Percentiles rank a stretch among this genome's conserved stretches.
Conservation (phyloP, 768 basidiomycete genomes). For the Mycena latifolia region DNA sequence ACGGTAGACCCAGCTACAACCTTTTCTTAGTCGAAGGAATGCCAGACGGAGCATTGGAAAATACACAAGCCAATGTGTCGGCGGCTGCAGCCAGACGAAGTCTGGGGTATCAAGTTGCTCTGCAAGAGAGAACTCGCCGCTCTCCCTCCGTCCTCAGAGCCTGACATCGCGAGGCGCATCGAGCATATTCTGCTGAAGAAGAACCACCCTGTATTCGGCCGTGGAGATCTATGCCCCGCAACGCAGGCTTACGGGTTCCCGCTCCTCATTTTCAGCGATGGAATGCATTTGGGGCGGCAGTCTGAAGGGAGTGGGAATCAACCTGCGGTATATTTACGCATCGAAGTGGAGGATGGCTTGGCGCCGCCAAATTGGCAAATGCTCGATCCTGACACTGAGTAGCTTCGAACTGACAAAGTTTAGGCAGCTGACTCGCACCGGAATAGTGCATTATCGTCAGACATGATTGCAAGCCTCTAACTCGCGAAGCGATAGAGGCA, state of each 20-base stretch:
- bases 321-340: conserved; percentile 39
- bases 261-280: conserved; percentile 35
- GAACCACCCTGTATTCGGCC: conserved; percentile 34
- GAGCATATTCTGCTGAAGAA: conserved; percentile 35
- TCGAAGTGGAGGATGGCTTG: conserved; percentile 34
- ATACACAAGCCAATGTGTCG: conserved; percentile 41
- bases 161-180: conserved; percentile 28
- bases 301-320: conserved; percentile 30
- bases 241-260: conserved; percentile 34
- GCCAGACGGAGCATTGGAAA: conserved; percentile 39
- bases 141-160: conserved; percentile 20
- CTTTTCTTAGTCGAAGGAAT: conserved; percentile 30
- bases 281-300: conserved; percentile 21
- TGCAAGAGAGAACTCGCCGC: conserved; percentile 24
- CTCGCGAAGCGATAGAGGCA: conserved; percentile 37
- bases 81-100: conserved; percentile 30
- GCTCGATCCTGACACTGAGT: conserved; percentile 19
- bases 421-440: conserved; percentile 6
- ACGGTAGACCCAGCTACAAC: conserved; percentile 9
- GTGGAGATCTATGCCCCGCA: conserved; percentile 37
- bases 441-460: conserved; percentile 36
- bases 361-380: conserved; percentile 33
- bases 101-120: conserved; percentile 40
- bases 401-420: background rate
- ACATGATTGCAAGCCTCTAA: conserved; percentile 36